These are phyloP conservation scores for Bruguiera sexangula DNA, from an alignment of 345 rosid genomes.

Conservation along the genomic window DNA sequence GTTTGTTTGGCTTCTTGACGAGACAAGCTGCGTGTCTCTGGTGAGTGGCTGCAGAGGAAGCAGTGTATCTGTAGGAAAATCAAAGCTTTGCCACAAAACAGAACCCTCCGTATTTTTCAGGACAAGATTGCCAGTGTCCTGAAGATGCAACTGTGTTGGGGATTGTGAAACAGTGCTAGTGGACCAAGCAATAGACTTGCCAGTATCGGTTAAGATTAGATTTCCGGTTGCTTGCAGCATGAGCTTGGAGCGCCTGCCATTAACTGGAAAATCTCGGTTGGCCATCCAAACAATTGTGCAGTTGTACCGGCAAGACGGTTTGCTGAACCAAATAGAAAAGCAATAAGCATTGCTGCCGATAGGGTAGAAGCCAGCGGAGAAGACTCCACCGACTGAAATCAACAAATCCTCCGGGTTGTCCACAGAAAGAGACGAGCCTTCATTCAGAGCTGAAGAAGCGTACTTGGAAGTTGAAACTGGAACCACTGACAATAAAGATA, in stretches of 20 bases:
- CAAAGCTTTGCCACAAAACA: conserved; percentile 34
- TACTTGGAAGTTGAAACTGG: not conserved
- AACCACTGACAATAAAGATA: not conserved
- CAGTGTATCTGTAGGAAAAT: conserved; percentile 40
- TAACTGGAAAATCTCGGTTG: conserved; percentile 37
- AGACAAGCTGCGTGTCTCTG: conserved; percentile 22
- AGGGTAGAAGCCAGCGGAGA: conserved; percentile 37
- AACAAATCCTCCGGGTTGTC: conserved; percentile 11
- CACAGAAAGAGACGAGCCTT: too few relatives aligned
- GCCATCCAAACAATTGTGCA: conserved; percentile 38
- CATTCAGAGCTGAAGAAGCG: not conserved
- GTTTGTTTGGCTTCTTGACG: conserved; percentile 29
- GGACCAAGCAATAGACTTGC: conserved; percentile 16
- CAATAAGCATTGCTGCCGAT: conserved; percentile 29
- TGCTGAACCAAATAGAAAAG: conserved; percentile 36
- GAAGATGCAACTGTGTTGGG: conserved; percentile 7
- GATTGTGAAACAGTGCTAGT: conserved; percentile 8
- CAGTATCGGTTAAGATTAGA: conserved; percentile 30
- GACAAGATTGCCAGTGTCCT: conserved; percentile 30
- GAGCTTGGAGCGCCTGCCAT: conserved; percentile 39
- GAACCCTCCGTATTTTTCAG: not conserved
- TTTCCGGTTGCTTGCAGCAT: conserved; percentile 17
- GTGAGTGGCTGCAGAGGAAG: conserved; percentile 39
- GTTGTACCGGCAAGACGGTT: not conserved
- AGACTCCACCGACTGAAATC: conserved; percentile 21